Evolutionary conservation across 2,329 filamentous ascomycete genomes (phyloP).

Genomic region (Stagonosporopsis chrysanthemi): DNA sequence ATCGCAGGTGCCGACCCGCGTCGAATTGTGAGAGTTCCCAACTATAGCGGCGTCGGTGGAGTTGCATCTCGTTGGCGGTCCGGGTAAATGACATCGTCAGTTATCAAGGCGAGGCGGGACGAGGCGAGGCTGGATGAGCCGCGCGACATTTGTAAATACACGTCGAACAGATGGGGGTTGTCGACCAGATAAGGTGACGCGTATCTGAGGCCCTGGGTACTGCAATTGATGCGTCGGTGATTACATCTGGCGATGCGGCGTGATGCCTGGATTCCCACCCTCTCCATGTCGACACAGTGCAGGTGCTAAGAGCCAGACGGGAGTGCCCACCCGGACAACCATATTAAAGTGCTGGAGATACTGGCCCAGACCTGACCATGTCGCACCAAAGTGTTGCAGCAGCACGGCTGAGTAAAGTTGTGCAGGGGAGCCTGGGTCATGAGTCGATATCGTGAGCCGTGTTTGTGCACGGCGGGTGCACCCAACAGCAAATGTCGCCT

Average conservation of each 20-base stretch:
- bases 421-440: neutral
- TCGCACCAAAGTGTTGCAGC: slow-evolving; percentile 29
- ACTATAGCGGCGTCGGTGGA: too few species aligned
- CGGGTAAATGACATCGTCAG: too few species aligned
- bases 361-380: slow-evolving; percentile 12
- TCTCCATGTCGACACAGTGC: neutral
- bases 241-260: neutral
- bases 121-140: too few species aligned
- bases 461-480: slow-evolving; percentile 11
- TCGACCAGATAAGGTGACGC: too few species aligned
- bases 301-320: neutral
- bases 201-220: too few species aligned
- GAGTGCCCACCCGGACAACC: neutral
- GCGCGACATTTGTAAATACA: too few species aligned
- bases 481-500: too few species aligned
- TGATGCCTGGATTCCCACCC: neutral
- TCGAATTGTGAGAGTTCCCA: neutral
- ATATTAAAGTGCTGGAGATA: slow-evolving; percentile 7
- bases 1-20: neutral
- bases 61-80: too few species aligned
- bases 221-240: neutral
- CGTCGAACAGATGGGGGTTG: too few species aligned
- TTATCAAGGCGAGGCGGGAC: too few species aligned
- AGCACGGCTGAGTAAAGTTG: slow-evolving; percentile 1
- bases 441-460: slow-evolving; percentile 16